These are phyloP conservation scores for Cornus suecica DNA, from an alignment of 148 eudicot species.

Conservation along the genomic window DNA sequence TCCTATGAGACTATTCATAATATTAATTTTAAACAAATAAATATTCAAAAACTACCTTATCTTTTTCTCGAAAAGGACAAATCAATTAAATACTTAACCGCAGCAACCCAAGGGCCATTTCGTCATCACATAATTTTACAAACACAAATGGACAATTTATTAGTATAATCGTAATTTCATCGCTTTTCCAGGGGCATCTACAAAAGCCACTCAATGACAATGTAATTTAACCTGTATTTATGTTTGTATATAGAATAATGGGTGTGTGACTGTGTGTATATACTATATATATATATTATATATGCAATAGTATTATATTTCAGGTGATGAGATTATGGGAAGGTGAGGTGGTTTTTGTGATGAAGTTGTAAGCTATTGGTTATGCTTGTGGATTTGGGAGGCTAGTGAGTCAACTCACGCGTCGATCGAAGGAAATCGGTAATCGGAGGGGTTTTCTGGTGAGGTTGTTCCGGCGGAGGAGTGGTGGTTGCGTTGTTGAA, in stretches of 20 bases:
- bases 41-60: background rate
- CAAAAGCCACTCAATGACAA: background rate
- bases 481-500: background rate
- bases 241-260: no score
- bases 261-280: background rate
- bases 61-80: background rate
- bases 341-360: constrained; percentile 6
- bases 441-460: constrained; percentile 14
- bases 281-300: background rate
- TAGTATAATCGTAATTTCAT: background rate
- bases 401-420: constrained; percentile 10
- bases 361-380: background rate
- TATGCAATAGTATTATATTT: background rate
- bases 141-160: background rate
- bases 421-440: background rate
- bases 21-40: no score
- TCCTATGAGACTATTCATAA: no score
- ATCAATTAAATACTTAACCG: background rate
- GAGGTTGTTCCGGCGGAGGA: background rate
- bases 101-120: background rate
- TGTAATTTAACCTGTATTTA: no score
- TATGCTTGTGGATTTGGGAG: constrained; percentile 11
- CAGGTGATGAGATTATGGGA: constrained; percentile 5
- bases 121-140: background rate
- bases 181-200: background rate